Evolutionary conservation across 257 asterid genomes (phyloP).

Genomic region (Solanum acaule): DNA sequence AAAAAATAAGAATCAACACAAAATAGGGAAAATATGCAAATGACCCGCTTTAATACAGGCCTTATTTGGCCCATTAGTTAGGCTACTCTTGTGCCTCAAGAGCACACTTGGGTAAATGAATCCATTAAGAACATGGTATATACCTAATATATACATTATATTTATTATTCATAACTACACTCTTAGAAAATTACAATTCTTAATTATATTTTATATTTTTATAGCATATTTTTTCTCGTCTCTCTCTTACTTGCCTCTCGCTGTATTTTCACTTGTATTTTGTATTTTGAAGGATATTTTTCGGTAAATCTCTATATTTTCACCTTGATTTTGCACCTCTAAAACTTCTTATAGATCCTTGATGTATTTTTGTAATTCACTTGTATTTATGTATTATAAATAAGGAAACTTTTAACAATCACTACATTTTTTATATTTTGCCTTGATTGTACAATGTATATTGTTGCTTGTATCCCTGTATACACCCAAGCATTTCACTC

Average conservation of each 20-base stretch:
- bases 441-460: background rate
- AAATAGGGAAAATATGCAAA: too few species aligned
- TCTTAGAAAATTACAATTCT: background rate
- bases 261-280: too few species aligned
- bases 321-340: background rate
- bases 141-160: too few species aligned
- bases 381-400: background rate
- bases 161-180: background rate
- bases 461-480: background rate
- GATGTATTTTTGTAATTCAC: background rate
- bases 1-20: too few species aligned
- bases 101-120: background rate
- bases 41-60: background rate
- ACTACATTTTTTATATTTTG: background rate
- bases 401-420: background rate
- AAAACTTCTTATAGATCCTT: background rate
- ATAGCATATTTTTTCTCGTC: background rate
- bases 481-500: background rate
- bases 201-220: too few species aligned
- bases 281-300: background rate
- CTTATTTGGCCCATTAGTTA: background rate
- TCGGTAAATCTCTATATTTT: background rate
- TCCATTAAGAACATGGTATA: background rate
- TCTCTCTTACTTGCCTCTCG: background rate
- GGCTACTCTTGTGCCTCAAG: background rate